These are phyloP conservation scores for Fusarium robinianum DNA, from an alignment of 2,329 filamentous ascomycete species.

Conservation along the genomic window DNA sequence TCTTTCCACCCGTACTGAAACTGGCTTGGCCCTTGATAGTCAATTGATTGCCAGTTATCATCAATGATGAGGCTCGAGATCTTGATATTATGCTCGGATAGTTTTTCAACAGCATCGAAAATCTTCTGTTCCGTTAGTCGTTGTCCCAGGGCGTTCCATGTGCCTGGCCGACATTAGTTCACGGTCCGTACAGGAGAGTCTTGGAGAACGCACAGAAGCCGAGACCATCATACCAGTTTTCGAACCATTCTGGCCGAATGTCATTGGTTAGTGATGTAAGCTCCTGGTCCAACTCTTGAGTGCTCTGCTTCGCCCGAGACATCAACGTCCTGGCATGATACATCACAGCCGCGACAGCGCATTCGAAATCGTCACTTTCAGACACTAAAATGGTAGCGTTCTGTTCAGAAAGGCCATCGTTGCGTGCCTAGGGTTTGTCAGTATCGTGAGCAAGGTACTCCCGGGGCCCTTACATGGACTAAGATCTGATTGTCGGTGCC, in stretches of 20 bases:
- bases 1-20: conserved; percentile 71
- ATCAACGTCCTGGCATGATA: conserved; percentile 75
- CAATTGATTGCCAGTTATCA: conserved; percentile 91
- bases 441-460: conserved; percentile 16
- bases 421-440: conserved; percentile 59
- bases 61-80: conserved; percentile 91
- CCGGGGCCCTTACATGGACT: conserved; percentile 59
- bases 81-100: conserved; percentile 73
- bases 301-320: conserved; percentile 46
- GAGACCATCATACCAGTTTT: conserved; percentile 90
- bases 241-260: conserved; percentile 69
- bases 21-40: conserved; percentile 53
- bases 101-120: conserved; percentile 70
- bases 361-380: conserved; percentile 72
- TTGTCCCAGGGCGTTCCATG: conserved; percentile 93
- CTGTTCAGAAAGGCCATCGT: conserved; percentile 64
- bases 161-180: conserved; percentile 54
- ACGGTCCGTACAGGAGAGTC: neutral
- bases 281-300: conserved; percentile 51
- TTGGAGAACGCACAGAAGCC: conserved; percentile 77
- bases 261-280: conserved; percentile 52
- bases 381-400: conserved; percentile 69
- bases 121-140: conserved; percentile 81
- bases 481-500: conserved; percentile 67
- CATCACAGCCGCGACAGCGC: conserved; percentile 78